Evolutionary conservation across 2,329 filamentous ascomycete genomes (phyloP).

Genomic region (Didymella segeticola): DNA sequence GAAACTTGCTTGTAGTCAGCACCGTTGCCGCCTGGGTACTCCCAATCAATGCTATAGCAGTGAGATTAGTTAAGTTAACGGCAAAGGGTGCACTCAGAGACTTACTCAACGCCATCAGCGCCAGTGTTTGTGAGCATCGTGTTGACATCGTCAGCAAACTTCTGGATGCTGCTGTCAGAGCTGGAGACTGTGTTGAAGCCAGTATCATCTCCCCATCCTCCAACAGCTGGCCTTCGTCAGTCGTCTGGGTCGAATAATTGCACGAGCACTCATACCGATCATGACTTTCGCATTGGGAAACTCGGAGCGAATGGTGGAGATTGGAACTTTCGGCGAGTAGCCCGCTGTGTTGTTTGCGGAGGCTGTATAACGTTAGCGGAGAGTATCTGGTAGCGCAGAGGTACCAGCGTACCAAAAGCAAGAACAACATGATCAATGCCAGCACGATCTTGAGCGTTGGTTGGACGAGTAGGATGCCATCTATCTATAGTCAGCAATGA

Average conservation of each 20-base stretch:
- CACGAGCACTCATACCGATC: slow-evolving; percentile 48
- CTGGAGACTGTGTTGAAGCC: slow-evolving; percentile 67
- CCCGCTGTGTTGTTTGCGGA: slow-evolving; percentile 51
- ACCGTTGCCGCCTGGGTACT: slow-evolving; percentile 68
- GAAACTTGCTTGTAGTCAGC: slow-evolving; percentile 70
- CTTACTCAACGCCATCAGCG: slow-evolving; percentile 69
- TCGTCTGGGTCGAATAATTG: neutral
- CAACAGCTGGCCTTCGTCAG: slow-evolving; percentile 60
- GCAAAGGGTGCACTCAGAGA: slow-evolving; percentile 2
- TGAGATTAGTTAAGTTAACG: neutral
- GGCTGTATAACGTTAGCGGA: slow-evolving; percentile 8
- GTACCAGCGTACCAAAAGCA: slow-evolving; percentile 31
- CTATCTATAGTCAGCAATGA: slow-evolving; percentile 15
- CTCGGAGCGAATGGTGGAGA: slow-evolving; percentile 59
- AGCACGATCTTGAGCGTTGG: slow-evolving; percentile 33
- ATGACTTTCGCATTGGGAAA: slow-evolving; percentile 68
- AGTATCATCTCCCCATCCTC: slow-evolving; percentile 74
- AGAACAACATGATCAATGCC: slow-evolving; percentile 47
- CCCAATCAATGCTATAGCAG: slow-evolving; percentile 70
- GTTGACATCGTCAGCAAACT: slow-evolving; percentile 70
- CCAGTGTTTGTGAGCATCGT: slow-evolving; percentile 67
- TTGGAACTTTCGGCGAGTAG: slow-evolving; percentile 62
- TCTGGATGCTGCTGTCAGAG: slow-evolving; percentile 58
- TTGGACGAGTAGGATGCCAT: slow-evolving; percentile 44
- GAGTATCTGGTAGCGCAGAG: neutral